Conservation (phyloP, 441 rosid species). For the Raphanus hybrid region DNA sequence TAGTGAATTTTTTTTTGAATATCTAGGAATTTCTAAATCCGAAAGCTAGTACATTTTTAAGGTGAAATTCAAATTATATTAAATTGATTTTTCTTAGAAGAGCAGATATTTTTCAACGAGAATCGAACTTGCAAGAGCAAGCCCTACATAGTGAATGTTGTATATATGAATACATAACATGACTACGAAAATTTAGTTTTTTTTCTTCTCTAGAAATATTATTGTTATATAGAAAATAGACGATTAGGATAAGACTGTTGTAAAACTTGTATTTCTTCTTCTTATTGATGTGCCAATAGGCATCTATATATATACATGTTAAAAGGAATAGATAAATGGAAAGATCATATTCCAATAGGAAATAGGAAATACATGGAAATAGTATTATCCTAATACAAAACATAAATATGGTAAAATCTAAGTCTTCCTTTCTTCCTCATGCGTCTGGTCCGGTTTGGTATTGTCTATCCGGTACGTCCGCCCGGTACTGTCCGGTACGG, state of each 20-base stretch:
- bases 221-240: neutral
- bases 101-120: neutral
- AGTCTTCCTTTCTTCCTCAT: no score
- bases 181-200: neutral
- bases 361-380: no score
- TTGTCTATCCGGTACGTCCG: no score
- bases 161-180: neutral
- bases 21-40: neutral
- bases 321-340: no score
- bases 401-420: no score
- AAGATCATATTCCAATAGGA: no score
- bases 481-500: no score
- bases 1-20: neutral
- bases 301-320: no score
- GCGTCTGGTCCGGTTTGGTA: no score
- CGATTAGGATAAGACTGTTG: neutral
- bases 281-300: no score
- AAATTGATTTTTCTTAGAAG: neutral
- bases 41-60: neutral
- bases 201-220: slow-evolving; percentile 3
- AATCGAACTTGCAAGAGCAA: neutral
- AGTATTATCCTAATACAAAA: no score
- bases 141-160: neutral
- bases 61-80: neutral
- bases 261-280: no score